Percentiles rank a stretch among this genome's conserved stretches.
Conservation (phyloP, 208 protist genomes). For the Wallacemonas sp. region DNA sequence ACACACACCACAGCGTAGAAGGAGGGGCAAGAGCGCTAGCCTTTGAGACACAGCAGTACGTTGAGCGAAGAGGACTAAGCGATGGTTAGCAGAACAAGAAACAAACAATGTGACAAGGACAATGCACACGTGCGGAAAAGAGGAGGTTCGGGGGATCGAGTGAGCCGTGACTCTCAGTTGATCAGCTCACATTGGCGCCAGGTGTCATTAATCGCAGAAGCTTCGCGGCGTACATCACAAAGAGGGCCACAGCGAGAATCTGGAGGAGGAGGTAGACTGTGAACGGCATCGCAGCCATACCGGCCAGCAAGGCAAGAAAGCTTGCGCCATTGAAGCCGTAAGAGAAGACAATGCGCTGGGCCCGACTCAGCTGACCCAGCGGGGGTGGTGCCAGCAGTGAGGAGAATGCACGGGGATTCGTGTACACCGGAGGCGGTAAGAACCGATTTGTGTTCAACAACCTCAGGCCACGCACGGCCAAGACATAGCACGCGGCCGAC, state of each 20-base stretch:
- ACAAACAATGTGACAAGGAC: no score
- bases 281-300: constrained; percentile 13
- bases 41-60: no score
- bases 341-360: constrained; percentile 22
- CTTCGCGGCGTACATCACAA: constrained; percentile 8
- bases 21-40: no score
- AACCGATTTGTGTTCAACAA: constrained; percentile 37
- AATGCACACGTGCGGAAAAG: no score
- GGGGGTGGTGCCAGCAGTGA: constrained; percentile 24
- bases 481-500: constrained; percentile 13
- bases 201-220: constrained; percentile 11
- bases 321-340: constrained; percentile 23
- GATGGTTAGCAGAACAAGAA: no score
- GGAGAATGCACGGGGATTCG: neutral
- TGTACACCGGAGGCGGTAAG: constrained; percentile 23
- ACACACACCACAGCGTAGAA: no score
- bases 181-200: neutral
- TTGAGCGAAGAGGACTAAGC: no score
- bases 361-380: constrained; percentile 24
- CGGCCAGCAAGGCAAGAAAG: constrained; percentile 16
- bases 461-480: constrained; percentile 30
- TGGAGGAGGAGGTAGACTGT: constrained; percentile 21
- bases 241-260: constrained; percentile 14
- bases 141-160: no score
- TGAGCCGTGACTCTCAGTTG: neutral